phyloP scores from a whole-genome alignment of 2,329 filamentous ascomycete genomes.

The Elsinoe ampelina region DNA sequence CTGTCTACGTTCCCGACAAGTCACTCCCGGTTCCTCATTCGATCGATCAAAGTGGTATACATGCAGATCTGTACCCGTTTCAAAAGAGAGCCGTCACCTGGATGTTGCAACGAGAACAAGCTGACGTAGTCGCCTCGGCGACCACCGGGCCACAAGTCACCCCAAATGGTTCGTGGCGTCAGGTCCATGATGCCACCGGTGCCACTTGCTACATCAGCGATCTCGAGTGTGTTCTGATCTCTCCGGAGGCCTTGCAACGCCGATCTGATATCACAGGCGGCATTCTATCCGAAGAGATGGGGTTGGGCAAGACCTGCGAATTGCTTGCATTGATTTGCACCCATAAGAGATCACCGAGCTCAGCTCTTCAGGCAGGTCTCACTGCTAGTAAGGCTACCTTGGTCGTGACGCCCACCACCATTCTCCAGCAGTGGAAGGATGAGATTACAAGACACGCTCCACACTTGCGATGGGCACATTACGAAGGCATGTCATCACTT shows the following conservation, averaged over 20 bases:
- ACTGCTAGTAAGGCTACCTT: slow-evolving; percentile 46
- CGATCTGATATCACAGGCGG: slow-evolving; percentile 47
- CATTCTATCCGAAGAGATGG: slow-evolving; percentile 74
- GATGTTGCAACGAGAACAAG: slow-evolving; percentile 58
- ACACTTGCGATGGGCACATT: slow-evolving; percentile 46
- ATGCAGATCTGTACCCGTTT: slow-evolving; percentile 54
- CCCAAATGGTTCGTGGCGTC: slow-evolving; percentile 35
- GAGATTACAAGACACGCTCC: slow-evolving; percentile 52
- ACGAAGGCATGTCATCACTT: slow-evolving; percentile 40
- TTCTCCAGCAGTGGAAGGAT: slow-evolving; percentile 54
- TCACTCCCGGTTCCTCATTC: slow-evolving; percentile 19
- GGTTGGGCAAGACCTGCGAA: slow-evolving; percentile 71
- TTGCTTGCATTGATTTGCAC: slow-evolving; percentile 60
- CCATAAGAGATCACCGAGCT: slow-evolving; percentile 39
- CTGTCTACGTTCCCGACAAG: slow-evolving; percentile 52
- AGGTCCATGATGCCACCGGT: slow-evolving; percentile 39
- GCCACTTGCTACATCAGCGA: slow-evolving; percentile 49
- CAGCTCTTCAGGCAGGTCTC: not conserved
- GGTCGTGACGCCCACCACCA: slow-evolving; percentile 53
- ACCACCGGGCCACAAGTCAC: not conserved
- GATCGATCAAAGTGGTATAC: slow-evolving; percentile 19
- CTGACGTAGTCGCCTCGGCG: slow-evolving; percentile 33
- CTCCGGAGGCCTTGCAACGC: slow-evolving; percentile 27
- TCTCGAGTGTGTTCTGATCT: slow-evolving; percentile 48
- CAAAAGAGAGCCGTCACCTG: slow-evolving; percentile 62